These are phyloP conservation scores for Lactifluus subvellereus DNA, from an alignment of 768 basidiomycete genomes.

Conservation along the genomic window DNA sequence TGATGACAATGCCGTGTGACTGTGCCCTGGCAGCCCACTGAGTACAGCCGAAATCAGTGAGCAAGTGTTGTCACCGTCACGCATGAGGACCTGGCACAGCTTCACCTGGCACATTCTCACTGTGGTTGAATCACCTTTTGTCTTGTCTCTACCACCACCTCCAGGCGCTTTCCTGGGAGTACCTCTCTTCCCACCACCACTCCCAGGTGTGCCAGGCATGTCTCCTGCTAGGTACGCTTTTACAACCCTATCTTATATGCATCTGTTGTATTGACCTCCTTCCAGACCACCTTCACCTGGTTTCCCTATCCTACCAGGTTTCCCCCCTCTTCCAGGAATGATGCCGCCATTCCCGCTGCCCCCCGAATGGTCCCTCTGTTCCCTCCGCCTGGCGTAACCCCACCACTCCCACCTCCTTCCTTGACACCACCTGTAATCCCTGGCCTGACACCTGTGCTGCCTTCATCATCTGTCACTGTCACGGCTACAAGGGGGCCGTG, in stretches of 20 bases:
- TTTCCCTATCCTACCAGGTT: slow-evolving; percentile 31
- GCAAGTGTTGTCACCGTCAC: too few relatives aligned
- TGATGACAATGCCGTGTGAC: too few relatives aligned
- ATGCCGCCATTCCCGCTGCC: slow-evolving; percentile 27
- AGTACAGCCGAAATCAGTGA: too few relatives aligned
- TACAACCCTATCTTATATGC: slow-evolving; percentile 31
- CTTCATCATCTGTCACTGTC: slow-evolving; percentile 27
- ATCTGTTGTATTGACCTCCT: slow-evolving; percentile 33
- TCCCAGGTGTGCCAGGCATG: slow-evolving; percentile 32
- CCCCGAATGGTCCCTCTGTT: slow-evolving; percentile 23
- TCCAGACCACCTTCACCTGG: slow-evolving; percentile 30
- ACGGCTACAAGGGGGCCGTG: too few relatives aligned
- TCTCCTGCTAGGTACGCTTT: slow-evolving; percentile 35
- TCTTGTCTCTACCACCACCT: slow-evolving; percentile 34
- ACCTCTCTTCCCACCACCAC: slow-evolving; percentile 33
- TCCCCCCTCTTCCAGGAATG: slow-evolving; percentile 30
- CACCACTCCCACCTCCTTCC: slow-evolving; percentile 30
- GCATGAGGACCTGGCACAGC: too few relatives aligned
- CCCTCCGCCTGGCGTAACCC: slow-evolving; percentile 29
- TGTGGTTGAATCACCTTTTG: too few relatives aligned
- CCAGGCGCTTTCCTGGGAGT: slow-evolving; percentile 37
- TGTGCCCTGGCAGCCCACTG: too few relatives aligned
- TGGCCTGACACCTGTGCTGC: slow-evolving; percentile 27
- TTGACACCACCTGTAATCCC: slow-evolving; percentile 29
- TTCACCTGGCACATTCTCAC: too few relatives aligned